Base-by-base conservation (phyloP, 2,329 filamentous ascomycete genomes). In the Exophiala sp. region DNA sequence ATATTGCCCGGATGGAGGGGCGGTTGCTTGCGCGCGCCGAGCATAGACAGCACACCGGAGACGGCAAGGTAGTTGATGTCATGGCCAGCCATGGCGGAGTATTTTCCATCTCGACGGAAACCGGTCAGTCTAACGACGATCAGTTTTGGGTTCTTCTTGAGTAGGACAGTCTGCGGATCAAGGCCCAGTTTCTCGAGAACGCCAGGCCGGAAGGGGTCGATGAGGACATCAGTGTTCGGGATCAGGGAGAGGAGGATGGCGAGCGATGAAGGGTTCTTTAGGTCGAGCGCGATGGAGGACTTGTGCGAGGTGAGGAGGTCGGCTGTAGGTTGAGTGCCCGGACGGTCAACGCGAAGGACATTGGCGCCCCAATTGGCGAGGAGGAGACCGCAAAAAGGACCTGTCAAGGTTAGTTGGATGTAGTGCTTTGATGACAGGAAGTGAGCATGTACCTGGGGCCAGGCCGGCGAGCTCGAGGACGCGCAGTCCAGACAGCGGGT, bases 51-150 rank as follows among this genome's bases (percentile, higher is more conserved):
- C 1, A 88, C 86, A 0, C 92, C 92, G 0, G 87, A 88, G 0
- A 96, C 89, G 45, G 91, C 89, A 39, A 97, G 86, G 71, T 97
- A 97, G 68, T 97, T 96, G 70, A 96, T 96, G 69, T 96, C 91
- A 68, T 96, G 91, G 41, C 91, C 91, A 0, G 91, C 91, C 91
- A 96, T 96, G 65, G 80, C 74, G 44, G 81, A 82, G 72, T 96
- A 97, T 64, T 84, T 86, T 0, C 91, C 92, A 71, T 95, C 89
- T 36, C 91, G 79, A 10, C 92, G 80, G 71, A 96, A 97, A 0
- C 92, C 92, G 2, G 91, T 94, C 81, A 97, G 87, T 38, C 92
- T 85, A 6, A 82, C 90, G 52, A 95, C 84, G 50, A 97, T 83
- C 2, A 97, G 74, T 0, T 85, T 77, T 9, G 86, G 87, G 69